Base-by-base conservation (phyloP, 2,329 filamentous ascomycete genomes). In the Tolypocladium cylindrosporum region DNA sequence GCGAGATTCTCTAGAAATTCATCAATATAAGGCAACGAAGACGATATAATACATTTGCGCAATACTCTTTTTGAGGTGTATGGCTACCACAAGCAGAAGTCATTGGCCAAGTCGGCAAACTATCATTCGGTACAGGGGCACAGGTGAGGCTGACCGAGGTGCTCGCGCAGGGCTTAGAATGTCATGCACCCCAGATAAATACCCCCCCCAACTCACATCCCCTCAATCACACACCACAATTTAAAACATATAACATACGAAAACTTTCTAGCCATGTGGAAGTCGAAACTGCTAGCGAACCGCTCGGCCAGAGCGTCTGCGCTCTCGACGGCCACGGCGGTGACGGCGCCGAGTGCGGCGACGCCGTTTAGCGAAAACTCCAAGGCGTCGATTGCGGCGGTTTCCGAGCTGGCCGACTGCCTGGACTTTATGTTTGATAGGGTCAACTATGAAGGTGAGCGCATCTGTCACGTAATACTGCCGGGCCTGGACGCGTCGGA, bases 391-490 rank as follows among this genome's bases (percentile, higher is more conserved):
- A 59, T 61, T 1, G 61, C 62, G 3, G 64, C 63, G 8, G 58
- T 63, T 11, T 63, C 61, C 4, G 64, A 65, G 54, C 43, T 65
- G 24, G 37, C 60, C 0, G 60, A 66, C 42, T 58, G 61, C 4
- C 55, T 66, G 1, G 65, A 65, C 2, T 66, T 66, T 54, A 60
- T 66, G 0, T 61, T 66, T 27, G 64, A 66, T 13, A 57, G 63
- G 27, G 4, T 63, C 1, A 58, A 64, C 42, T 61, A 61, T 4
- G 61, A 66, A 52, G 63, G 64, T 65, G 9, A 36, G 52, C 4
- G 3, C 41, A 3, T 42, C 41, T 55, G 37, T 42, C 27, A 21
- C 24, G n/a, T n/a, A 10, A 0, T 5, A 1, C 1, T 31, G 1
- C 27, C 2, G 2, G 11, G 9, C 19, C 2, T 11, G 41, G 19